These are phyloP conservation scores for Thoreauomyces humboldtii DNA, from an alignment of 192 early-diverging fungal genomes.

Conservation along the genomic window DNA sequence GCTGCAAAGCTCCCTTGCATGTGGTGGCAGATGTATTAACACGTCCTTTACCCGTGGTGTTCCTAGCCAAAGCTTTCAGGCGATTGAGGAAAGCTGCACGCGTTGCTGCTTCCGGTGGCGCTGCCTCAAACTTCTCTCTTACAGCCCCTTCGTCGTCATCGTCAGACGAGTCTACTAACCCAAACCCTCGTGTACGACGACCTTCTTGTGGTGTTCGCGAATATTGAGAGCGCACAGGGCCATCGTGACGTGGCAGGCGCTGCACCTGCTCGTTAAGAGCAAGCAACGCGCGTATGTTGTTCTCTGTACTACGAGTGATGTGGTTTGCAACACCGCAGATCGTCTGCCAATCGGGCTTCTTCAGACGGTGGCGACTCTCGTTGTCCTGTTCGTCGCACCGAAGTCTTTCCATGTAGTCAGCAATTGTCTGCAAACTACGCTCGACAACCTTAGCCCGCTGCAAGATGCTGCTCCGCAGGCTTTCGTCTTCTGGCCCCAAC, in stretches of 20 bases:
- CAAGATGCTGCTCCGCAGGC: conserved; percentile 7
- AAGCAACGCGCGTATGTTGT: background rate
- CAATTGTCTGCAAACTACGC: background rate
- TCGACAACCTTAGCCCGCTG: background rate
- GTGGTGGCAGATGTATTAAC: background rate
- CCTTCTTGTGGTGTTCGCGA: background rate
- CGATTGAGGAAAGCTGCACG: background rate
- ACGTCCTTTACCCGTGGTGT: background rate
- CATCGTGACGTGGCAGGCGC: background rate
- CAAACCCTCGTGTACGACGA: conserved; percentile 1
- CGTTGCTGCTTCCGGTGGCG: too few relatives aligned
- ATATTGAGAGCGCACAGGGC: background rate
- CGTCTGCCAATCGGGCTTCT: conserved; percentile 14
- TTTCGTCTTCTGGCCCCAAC: conserved; percentile 20
- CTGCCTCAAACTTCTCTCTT: background rate
- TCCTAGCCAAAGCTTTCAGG: background rate
- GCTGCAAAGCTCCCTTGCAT: background rate
- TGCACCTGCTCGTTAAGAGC: background rate
- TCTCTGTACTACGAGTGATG: conserved; percentile 14
- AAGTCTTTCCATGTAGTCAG: background rate
- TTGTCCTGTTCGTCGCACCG: background rate
- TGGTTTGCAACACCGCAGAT: conserved; percentile 15
- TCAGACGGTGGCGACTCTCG: background rate
- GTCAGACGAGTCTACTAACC: background rate
- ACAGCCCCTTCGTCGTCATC: background rate